Base-by-base conservation (phyloP, 495 filamentous ascomycete genomes). In the Annulohypoxylon bovei region DNA sequence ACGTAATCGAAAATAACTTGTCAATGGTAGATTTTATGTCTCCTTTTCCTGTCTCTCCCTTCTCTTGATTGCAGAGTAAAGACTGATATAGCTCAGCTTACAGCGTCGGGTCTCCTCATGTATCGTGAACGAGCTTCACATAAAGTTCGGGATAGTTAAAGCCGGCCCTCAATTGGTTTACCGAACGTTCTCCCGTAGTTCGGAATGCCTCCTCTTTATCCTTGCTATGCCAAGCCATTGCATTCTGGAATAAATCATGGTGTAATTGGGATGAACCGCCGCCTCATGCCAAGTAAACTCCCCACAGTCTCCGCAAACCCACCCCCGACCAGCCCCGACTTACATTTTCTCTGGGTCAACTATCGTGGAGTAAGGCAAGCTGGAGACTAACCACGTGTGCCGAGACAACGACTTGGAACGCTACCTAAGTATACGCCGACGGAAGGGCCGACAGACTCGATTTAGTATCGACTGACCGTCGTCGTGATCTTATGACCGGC, bases 391-490 rank as follows among this genome's bases (percentile, higher is more conserved):
- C 61, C 61, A 65, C 62, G 62, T 55, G 62, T 57, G 62, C 68
- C 62, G 62, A 71, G 62, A 62, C 18, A 32, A 37, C 37, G 40
- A 23, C 53, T 22, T 56, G 14, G 5, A 12, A 50, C 58, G 40
- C 39, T 59, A 37, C 16, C 16, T 9, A 33, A 22, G 27, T 63
- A 67, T 67, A 64, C 40, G 69, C 64, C 64, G 59, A 67, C 25
- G 44, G 44, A 72, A 64, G 59, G 53, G 59, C 59, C 63, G 69
- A 72, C 14, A 30, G 25, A 16, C 69, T 58, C 5, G 20, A 62
- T 71, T 28, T 30, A 42, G 62, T 60, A 60, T 53, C 46, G 46
- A 53, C 44, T 44, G 25, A 39, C 30, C 25, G 20, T 61, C 11
- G n/a, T 14, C 16, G n/a, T 46, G 47, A 39, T 66, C 68, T 52